Conservation (phyloP, 257 asterid species). For the Solanum pimpinellifolium region DNA sequence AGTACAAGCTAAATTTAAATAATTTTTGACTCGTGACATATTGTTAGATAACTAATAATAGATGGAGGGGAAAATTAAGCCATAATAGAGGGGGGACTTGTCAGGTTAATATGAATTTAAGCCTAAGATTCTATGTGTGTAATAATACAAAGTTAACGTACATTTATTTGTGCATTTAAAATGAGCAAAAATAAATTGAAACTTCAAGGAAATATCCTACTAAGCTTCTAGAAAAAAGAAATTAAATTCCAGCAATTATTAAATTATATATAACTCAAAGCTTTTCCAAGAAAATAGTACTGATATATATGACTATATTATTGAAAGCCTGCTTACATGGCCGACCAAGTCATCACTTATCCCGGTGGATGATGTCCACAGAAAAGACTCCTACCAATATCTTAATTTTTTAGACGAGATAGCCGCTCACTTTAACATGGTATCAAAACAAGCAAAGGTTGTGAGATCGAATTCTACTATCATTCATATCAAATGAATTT, state of each 20-base stretch:
- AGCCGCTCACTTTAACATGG: too few species aligned
- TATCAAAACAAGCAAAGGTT: too few species aligned
- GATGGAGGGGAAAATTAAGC: not conserved
- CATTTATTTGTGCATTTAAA: not conserved
- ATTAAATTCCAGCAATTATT: not conserved
- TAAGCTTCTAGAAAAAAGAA: not conserved
- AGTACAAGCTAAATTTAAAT: not conserved
- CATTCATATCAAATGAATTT: too few species aligned
- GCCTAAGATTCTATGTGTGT: not conserved
- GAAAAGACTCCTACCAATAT: not conserved
- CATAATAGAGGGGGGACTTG: not conserved
- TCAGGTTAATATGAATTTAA: not conserved
- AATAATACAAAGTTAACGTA: not conserved
- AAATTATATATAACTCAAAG: not conserved
- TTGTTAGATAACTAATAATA: not conserved
- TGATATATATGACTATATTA: not conserved
- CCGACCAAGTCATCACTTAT: not conserved
- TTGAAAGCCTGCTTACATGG: not conserved
- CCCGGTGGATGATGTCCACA: not conserved
- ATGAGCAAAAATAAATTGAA: not conserved
- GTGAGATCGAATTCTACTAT: too few species aligned
- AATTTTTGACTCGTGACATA: not conserved
- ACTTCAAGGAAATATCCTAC: not conserved
- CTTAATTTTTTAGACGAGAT: too few species aligned
- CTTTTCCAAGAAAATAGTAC: not conserved